phyloP scores from a whole-genome alignment of 495 filamentous ascomycete species.

The Terfezia claveryi region DNA sequence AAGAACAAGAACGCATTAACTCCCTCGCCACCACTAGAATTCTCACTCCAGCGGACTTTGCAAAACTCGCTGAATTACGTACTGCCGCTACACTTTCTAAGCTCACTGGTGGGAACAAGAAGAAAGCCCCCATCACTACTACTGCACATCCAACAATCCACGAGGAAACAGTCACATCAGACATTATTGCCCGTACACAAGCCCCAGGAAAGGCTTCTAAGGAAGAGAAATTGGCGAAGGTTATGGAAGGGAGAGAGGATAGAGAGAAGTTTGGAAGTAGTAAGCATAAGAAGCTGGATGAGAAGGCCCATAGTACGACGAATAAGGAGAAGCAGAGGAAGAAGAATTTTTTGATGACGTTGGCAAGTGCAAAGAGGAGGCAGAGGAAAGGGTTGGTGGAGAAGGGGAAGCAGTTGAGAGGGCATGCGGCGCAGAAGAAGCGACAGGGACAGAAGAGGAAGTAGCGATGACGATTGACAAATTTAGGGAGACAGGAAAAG shows the following conservation, averaged over 20 bases:
- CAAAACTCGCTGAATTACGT: constrained; percentile 75
- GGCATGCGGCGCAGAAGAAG: constrained; percentile 48
- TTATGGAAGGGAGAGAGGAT: constrained; percentile 11
- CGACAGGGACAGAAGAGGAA: constrained; percentile 61
- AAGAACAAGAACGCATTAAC: constrained; percentile 1
- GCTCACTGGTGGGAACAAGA: constrained; percentile 23
- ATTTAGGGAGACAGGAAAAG: neutral
- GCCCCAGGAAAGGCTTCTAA: constrained; percentile 17
- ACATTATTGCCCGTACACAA: constrained; percentile 33
- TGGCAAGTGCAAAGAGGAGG: constrained; percentile 83
- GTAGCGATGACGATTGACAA: neutral
- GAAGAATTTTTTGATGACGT: constrained; percentile 97
- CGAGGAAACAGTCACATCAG: constrained; percentile 37
- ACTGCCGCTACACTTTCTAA: constrained; percentile 47
- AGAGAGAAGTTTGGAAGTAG: constrained; percentile 16
- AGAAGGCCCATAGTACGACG: constrained; percentile 79
- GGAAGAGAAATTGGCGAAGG: constrained; percentile 14
- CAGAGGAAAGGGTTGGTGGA: constrained; percentile 79
- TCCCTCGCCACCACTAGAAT: constrained; percentile 17
- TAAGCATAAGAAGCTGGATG: constrained; percentile 55
- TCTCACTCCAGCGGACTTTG: constrained; percentile 27
- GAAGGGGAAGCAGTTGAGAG: constrained; percentile 52
- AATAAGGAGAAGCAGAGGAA: constrained; percentile 91
- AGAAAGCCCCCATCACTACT: neutral
- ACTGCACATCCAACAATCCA: constrained; percentile 7